These are phyloP conservation scores for Cerrena zonata DNA, from an alignment of 1,284 basidiomycete species.

Conservation along the genomic window DNA sequence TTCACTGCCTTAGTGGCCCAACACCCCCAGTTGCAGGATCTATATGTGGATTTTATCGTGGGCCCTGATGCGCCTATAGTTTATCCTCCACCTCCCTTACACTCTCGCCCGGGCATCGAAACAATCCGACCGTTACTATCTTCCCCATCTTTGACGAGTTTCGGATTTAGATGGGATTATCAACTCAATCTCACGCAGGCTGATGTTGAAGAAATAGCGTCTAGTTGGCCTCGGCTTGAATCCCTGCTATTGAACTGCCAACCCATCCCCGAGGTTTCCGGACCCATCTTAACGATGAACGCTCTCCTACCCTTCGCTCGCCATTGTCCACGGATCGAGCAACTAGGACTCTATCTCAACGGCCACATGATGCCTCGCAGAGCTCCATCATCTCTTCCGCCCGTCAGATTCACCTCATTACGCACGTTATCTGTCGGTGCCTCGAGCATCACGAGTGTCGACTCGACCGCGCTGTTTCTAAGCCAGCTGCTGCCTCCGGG, in stretches of 20 bases:
- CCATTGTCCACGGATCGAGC: slow-evolving; percentile 43
- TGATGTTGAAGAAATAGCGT: slow-evolving; percentile 45
- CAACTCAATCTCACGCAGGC: slow-evolving; percentile 42
- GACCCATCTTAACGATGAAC: slow-evolving; percentile 37
- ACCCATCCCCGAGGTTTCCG: slow-evolving; percentile 33
- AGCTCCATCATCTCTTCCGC: slow-evolving; percentile 9
- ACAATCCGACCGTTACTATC: slow-evolving; percentile 46
- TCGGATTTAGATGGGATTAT: slow-evolving; percentile 52
- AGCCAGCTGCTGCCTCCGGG: slow-evolving; percentile 41
- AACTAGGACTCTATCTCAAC: slow-evolving; percentile 51
- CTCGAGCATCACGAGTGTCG: slow-evolving; percentile 35
- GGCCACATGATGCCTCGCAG: slow-evolving; percentile 24
- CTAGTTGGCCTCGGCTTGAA: slow-evolving; percentile 43
- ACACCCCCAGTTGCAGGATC: slow-evolving; percentile 36
- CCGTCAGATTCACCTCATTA: slow-evolving; percentile 35
- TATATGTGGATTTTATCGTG: slow-evolving; percentile 25
- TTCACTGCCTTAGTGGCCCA: slow-evolving; percentile 37
- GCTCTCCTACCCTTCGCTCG: slow-evolving; percentile 47
- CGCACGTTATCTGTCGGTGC: slow-evolving; percentile 43
- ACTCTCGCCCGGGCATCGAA: slow-evolving; percentile 36
- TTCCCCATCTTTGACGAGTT: slow-evolving; percentile 36
- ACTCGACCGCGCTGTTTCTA: slow-evolving; percentile 45
- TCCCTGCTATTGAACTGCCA: slow-evolving; percentile 46
- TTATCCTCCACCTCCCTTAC: slow-evolving; percentile 16
- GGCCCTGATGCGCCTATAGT: slow-evolving; percentile 17